These are phyloP conservation scores for Tuber umbilicatum DNA, from an alignment of 495 filamentous ascomycete species.

Conservation along the genomic window DNA sequence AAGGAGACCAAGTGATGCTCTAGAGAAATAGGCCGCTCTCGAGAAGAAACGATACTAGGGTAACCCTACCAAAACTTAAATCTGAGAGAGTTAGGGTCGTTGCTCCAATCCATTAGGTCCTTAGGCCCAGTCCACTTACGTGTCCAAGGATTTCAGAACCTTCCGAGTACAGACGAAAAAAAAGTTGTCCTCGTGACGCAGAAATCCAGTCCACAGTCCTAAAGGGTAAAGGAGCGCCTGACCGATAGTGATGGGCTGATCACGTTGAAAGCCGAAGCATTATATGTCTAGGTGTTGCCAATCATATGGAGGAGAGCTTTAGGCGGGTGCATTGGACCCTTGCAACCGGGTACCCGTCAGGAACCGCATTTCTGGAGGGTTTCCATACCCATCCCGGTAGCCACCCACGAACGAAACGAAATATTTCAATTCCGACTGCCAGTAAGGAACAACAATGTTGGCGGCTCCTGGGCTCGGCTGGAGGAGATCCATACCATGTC, in stretches of 20 bases:
- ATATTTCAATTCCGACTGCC: background rate
- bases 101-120: background rate
- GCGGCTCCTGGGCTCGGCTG: background rate
- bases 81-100: background rate
- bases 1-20: background rate
- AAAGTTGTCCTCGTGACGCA: background rate
- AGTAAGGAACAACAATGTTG: background rate
- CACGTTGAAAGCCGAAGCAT: background rate
- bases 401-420: background rate
- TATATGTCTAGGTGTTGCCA: background rate
- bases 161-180: background rate
- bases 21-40: background rate
- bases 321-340: background rate
- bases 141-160: background rate
- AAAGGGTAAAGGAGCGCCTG: background rate
- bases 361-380: background rate
- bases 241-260: background rate
- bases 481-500: too few relatives aligned
- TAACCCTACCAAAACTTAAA: background rate
- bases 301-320: background rate
- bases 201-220: too few relatives aligned
- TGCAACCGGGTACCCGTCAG: background rate
- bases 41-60: background rate
- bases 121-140: background rate
- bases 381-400: too few relatives aligned